Evolutionary conservation across 306 rosid genomes (phyloP), one percentile per base, ranked within the genome.

Genomic region (Malus sylvestris): DNA sequence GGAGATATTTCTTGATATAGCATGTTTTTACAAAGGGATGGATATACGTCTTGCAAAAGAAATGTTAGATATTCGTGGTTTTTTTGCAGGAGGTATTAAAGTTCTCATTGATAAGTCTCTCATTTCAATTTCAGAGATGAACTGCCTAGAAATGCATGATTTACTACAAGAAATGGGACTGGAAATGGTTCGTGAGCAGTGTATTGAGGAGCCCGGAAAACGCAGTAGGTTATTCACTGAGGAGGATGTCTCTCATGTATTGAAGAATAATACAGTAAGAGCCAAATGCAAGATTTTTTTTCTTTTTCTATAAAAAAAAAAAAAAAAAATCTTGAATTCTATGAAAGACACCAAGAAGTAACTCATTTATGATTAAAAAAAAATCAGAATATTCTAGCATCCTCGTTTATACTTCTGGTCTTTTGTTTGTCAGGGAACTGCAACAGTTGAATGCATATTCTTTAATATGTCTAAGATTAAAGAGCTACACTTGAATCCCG

Each of bases 141-240:
- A 4, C 19, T 4, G 64, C 65, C 7, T 60, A 27, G 19, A 60
- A 7, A 23, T 60, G 65, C 65, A 60, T 4, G 32, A 23, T 23
- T 23, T 60, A 67, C 57, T 86, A 51, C 80, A 82, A 78, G 64
- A 78, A 51, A 76, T 77, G 83, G 90, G 88, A 8, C 30, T 69
- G 33, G 29, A 27, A 5, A 79, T 83, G 70, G 84, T 81, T 70
- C 25, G 29, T 1, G 25, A 84, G 59, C 74, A 81, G 38, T 71
- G 55, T 35, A 22, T 1, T 7, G 40, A 7, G 20, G 61, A 72
- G 30, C 75, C 46, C 1, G 25, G 23, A 65, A 32, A 65, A 33
- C 45, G 46, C 69, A 65, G 45, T 64, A 68, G 82, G n/a, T 8
- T 85, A 59, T 74, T 72, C 76, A 27, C 30, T 14, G 12, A 23